These are phyloP conservation scores for Basidioascus undulatus DNA, from an alignment of 768 basidiomycete genomes.

Conservation along the genomic window DNA sequence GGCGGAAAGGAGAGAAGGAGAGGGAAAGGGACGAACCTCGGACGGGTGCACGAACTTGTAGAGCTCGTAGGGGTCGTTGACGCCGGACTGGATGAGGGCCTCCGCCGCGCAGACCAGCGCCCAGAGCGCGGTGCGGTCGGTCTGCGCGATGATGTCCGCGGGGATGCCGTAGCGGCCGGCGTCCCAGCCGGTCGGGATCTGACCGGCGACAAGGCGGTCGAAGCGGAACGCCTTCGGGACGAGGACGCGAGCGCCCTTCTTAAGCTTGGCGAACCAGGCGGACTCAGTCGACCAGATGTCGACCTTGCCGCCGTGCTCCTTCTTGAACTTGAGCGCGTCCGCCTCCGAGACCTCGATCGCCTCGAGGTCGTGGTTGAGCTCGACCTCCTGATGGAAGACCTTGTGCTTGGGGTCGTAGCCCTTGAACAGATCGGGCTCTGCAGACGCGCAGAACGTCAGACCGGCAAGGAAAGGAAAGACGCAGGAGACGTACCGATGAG, in stretches of 20 bases:
- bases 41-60: constrained; percentile 94
- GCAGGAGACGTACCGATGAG: constrained; percentile 44
- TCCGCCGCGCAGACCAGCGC: constrained; percentile 83
- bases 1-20: too few relatives aligned
- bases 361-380: constrained; percentile 88
- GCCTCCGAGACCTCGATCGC: constrained; percentile 75
- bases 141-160: constrained; percentile 80
- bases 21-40: too few relatives aligned
- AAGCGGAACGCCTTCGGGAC: constrained; percentile 91
- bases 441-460: background rate
- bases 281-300: constrained; percentile 80
- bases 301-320: constrained; percentile 86
- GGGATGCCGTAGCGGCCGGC: constrained; percentile 93
- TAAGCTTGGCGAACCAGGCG: constrained; percentile 96
- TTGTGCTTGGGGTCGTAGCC: constrained; percentile 97
- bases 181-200: constrained; percentile 92
- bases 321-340: constrained; percentile 86
- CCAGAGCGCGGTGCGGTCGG: constrained; percentile 82
- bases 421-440: constrained; percentile 92
- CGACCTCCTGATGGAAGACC: constrained; percentile 87
- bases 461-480: background rate
- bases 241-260: constrained; percentile 80
- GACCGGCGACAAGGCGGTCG: constrained; percentile 80
- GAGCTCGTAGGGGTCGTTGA: constrained; percentile 92
- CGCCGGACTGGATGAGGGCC: constrained; percentile 84